Percentiles rank a stretch among this genome's conserved stretches.
Conservation (phyloP, 805 yeast genomes). For the Candida pini region DNA sequence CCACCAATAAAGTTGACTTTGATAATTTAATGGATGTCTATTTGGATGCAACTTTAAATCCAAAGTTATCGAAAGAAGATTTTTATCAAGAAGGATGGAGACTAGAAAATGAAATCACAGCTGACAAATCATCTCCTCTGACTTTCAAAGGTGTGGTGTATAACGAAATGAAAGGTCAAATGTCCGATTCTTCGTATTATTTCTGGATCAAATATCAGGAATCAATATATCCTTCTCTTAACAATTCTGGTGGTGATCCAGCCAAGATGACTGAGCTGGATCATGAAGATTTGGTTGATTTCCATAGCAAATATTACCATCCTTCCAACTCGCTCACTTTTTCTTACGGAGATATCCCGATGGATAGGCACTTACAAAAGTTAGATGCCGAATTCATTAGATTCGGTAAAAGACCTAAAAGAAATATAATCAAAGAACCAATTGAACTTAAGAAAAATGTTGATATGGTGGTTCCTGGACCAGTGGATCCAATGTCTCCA, state of each 20-base stretch:
- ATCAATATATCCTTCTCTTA: slow-evolving; percentile 73
- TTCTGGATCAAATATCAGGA: slow-evolving; percentile 82
- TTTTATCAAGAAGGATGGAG: slow-evolving; percentile 98
- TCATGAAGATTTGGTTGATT: slow-evolving; percentile 71
- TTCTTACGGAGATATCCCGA: slow-evolving; percentile 78
- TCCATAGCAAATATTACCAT: slow-evolving; percentile 74
- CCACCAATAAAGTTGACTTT: slow-evolving; percentile 81
- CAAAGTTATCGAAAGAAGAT: slow-evolving; percentile 71
- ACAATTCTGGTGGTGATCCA: slow-evolving; percentile 96
- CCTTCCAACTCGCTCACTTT: slow-evolving; percentile 86
- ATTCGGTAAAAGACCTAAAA: slow-evolving; percentile 46
- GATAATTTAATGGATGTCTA: slow-evolving; percentile 82
- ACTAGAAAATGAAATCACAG: slow-evolving; percentile 62
- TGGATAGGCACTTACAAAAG: slow-evolving; percentile 52
- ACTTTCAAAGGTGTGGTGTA: slow-evolving; percentile 92
- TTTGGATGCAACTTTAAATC: slow-evolving; percentile 80
- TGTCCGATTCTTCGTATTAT: slow-evolving; percentile 80
- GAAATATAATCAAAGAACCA: slow-evolving; percentile 39
- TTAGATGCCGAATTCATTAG: slow-evolving; percentile 43
- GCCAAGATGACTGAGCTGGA: slow-evolving; percentile 63
- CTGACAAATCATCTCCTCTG: slow-evolving; percentile 56
- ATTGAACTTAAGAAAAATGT: slow-evolving; percentile 32
- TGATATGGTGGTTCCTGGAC: slow-evolving; percentile 52
- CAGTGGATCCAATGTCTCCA: slow-evolving; percentile 73
- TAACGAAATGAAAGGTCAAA: slow-evolving; percentile 98